Evolutionary conservation across 805 yeast genomes (phyloP), one percentile per base, ranked within the genome.

Genomic region (Grigorovia jiainica): DNA sequence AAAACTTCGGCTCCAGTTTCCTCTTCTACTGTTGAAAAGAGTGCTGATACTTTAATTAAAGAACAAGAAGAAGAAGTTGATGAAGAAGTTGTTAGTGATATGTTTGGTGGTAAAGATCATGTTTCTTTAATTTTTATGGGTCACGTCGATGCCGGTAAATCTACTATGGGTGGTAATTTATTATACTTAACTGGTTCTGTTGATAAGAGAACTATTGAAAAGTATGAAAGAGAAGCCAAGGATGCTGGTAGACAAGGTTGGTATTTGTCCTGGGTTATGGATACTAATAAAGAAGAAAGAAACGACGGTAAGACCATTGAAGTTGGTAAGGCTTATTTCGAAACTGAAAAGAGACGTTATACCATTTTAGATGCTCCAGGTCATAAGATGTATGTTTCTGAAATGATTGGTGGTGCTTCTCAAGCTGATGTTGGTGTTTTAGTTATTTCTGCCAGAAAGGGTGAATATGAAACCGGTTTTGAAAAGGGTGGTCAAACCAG

Each of bases 221-320:
- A 92, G 66, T 90, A 90, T 63, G 97, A 92, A 71, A 79, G 89
- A 65, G 99, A 92, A 68, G 98, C 98, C 46, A 87, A 87, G 66
- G 99, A 92, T 56, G 97, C 97, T 36, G 97, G 98, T 65, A 84
- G 97, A 72, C 98, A 92, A 71, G 97, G 97, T 66, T 92, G 99
- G 99, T 92, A 92, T 65, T 72, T 92, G 54, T 89, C 97, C 7
- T 92, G 98, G 98, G 94, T 92, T 55, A 89, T 92, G 96, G 99
- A 92, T 66, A 90, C 97, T 55, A 92, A 94, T 71, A 89, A 87
- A 68, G 98, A 92, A 70, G 99, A 92, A 72, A 84, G 98, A 74
- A 86, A 76, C 57, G 97, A 92, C 68, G 99, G 99, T 73, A 92
- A 92, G 72, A 92, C 99, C 51, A 94, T 92, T 55, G 98, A 92